Conservation (phyloP, 164 flowering plant species). For the Buxus sempervirens region DNA sequence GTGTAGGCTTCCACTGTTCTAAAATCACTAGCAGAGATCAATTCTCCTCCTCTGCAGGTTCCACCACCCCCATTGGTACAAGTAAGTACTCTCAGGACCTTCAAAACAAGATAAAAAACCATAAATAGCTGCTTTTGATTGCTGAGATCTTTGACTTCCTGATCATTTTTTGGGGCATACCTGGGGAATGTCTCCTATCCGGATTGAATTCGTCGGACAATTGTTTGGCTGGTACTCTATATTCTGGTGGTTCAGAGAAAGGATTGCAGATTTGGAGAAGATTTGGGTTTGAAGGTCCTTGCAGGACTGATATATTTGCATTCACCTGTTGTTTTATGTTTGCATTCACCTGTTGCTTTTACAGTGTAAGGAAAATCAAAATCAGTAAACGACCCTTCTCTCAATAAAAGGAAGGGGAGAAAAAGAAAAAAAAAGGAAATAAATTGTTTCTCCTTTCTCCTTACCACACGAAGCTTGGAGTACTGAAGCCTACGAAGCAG, state of each 20-base stretch:
- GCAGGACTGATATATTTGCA: constrained; percentile 40
- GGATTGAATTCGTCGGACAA: constrained; percentile 52
- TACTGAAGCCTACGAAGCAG: no score
- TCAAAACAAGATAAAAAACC: constrained; percentile 3
- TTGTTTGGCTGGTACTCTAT: constrained; percentile 51
- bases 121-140: neutral
- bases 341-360: constrained; percentile 51
- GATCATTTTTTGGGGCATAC: constrained; percentile 24
- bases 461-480: no score
- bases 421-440: no score
- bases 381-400: no score
- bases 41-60: constrained; percentile 39
- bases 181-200: constrained; percentile 71
- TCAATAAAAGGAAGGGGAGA: no score
- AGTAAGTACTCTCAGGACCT: constrained; percentile 48
- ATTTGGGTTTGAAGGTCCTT: constrained; percentile 20
- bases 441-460: no score
- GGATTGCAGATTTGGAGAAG: constrained; percentile 66
- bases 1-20: constrained; percentile 49
- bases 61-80: constrained; percentile 40
- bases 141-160: neutral
- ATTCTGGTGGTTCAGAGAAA: constrained; percentile 71
- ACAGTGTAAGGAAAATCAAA: neutral
- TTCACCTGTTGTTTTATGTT: constrained; percentile 47
- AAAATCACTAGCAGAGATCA: constrained; percentile 28